phyloP scores from a whole-genome alignment of 192 early-diverging fungal species.

The Phlyctochytrium arcticum region DNA sequence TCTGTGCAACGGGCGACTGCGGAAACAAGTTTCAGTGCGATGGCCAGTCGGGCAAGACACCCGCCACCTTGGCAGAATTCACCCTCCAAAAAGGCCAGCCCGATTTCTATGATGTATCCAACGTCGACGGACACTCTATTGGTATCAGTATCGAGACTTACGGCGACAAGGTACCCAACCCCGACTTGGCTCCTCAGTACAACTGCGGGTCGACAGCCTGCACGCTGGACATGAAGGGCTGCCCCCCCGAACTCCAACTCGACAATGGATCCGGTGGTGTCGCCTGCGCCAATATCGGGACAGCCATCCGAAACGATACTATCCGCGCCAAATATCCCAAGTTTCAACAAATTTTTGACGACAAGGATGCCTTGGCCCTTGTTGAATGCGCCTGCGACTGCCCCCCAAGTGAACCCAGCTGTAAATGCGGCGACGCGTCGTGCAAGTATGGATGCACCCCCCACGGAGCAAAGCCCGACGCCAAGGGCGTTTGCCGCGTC shows the following conservation, averaged over 20 bases:
- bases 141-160: conserved; percentile 22
- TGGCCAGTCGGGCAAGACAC: conserved; percentile 17
- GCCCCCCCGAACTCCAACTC: conserved; percentile 2
- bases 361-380: conserved; percentile 2
- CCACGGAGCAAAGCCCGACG: conserved; percentile 8
- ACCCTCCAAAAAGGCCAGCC: conserved; percentile 19
- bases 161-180: conserved; percentile 19
- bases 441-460: conserved; percentile 12
- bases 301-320: background rate
- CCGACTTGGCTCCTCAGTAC: conserved; percentile 12
- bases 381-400: conserved; percentile 25
- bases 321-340: background rate
- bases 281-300: background rate
- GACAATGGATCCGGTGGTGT: background rate
- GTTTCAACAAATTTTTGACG: conserved; percentile 4
- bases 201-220: conserved; percentile 31
- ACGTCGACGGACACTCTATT: conserved; percentile 30
- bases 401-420: background rate
- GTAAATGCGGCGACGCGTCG: conserved; percentile 18
- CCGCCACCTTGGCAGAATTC: conserved; percentile 33
- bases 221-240: conserved; percentile 19
- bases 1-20: conserved; percentile 30
- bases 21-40: conserved; percentile 29
- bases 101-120: conserved; percentile 32
- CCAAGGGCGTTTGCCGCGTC: conserved; percentile 11